These are phyloP conservation scores for Auricularia heimuer DNA, from an alignment of 768 basidiomycete genomes.

Conservation along the genomic window DNA sequence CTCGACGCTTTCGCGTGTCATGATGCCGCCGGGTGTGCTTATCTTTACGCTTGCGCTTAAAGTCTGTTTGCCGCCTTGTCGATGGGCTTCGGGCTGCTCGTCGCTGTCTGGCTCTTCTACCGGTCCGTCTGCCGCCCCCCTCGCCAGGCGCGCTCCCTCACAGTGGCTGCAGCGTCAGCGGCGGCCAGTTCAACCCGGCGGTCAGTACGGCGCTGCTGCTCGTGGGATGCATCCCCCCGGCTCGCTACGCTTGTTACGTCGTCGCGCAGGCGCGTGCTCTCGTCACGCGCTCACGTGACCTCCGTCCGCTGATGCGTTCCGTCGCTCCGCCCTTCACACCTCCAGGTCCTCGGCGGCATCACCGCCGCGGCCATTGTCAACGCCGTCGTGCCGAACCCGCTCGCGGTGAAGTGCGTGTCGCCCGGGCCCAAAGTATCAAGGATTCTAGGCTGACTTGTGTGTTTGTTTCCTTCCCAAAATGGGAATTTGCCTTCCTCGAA, in stretches of 20 bases:
- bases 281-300: conserved; percentile 2
- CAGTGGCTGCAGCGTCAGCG: conserved; percentile 31
- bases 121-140: conserved; percentile 7
- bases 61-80: neutral
- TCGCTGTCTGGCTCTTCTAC: conserved; percentile 60
- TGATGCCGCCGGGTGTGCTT: neutral
- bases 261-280: conserved; percentile 37
- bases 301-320: neutral
- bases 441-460: neutral
- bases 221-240: conserved; percentile 42
- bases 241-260: conserved; percentile 48
- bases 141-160: neutral
- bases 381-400: conserved; percentile 42
- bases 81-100: conserved; percentile 45
- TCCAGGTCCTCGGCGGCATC: conserved; percentile 42
- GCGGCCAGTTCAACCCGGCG: conserved; percentile 58
- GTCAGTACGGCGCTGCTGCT: conserved; percentile 52
- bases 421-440: too few relatives aligned
- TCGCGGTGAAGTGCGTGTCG: conserved; percentile 40
- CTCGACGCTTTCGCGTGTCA: neutral
- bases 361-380: conserved; percentile 46
- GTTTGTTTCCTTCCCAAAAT: neutral
- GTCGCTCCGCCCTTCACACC: neutral
- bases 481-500: neutral
- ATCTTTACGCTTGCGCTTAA: neutral